Base-by-base conservation (phyloP, 1,139 yeast genomes). In the Arxiozyma slooffiae region DNA sequence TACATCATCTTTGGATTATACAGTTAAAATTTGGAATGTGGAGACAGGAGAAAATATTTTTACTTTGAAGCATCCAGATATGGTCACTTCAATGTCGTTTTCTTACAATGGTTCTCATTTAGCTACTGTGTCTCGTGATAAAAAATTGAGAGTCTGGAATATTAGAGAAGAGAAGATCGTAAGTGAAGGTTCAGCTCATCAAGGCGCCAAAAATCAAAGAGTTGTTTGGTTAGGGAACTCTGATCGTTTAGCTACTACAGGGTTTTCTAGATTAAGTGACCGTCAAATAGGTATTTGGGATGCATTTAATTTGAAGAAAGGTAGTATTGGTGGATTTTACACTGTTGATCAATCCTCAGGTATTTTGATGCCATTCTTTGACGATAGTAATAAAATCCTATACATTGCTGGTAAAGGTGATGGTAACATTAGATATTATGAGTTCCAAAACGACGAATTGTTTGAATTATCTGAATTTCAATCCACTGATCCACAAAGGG, bases 361-460 rank as follows among this genome's bases (percentile, higher is more conserved):
- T 59, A 88, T 92, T 38, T 74, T 89, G 67, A 83, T 94, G 77
- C 98, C 98, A 24, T 78, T 84, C 62, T 94, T 74, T 64, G 99
- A 92, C 64, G 85, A 80, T 41, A 79, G 85, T 42, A 88, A 87
- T 50, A 79, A 82, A 53, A 80, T 90, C 52, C 74, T 94, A 55
- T 92, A 85, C 66, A 74, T 92, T 56, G 97, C 96, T 38, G 98
- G 98, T 59, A 92, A 92, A 69, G 99, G 98, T 67, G 98, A 92
- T 67, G 97, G 98, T 62, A 92, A 92, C 67, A 88, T 92, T 64
- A 86, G 97, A 63, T 90, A 90, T 70, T 89, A 74, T 64, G 97
- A 92, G 70, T 87, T 78, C 65, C 86, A 81, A 57, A 81, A 85
- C 60, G 97, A 92, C 63, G 83, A 80, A 59, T 74, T 92, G 55